These are phyloP conservation scores for Beauveria sp. DNA, from an alignment of 2,329 filamentous ascomycete genomes.

Conservation along the genomic window DNA sequence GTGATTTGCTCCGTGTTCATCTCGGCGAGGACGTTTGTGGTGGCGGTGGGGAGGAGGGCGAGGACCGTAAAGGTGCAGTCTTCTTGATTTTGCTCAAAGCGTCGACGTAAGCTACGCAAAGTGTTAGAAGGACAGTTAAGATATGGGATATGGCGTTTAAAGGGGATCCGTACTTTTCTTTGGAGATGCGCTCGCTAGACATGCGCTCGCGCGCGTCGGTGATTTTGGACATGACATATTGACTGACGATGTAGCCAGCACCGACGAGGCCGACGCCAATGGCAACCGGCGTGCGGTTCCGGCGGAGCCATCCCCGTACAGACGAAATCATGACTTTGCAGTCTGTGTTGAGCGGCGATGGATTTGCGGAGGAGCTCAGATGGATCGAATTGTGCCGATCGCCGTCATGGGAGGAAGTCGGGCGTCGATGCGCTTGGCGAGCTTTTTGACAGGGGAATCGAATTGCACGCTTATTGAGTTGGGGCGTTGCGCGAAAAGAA, in stretches of 20 bases:
- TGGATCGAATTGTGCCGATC: background rate
- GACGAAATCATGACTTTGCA: constrained; percentile 50
- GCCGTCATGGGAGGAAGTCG: background rate
- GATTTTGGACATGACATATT: constrained; percentile 88
- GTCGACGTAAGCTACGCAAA: constrained; percentile 72
- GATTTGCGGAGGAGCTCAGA: constrained; percentile 1
- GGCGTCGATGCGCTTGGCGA: background rate
- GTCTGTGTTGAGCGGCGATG: background rate
- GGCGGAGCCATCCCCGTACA: constrained; percentile 82
- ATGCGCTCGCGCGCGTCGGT: constrained; percentile 91
- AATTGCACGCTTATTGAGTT: background rate
- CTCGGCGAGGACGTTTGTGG: constrained; percentile 77
- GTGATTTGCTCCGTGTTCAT: constrained; percentile 90
- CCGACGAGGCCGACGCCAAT: constrained; percentile 82
- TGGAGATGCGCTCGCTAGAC: constrained; percentile 90
- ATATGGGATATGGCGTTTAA: background rate
- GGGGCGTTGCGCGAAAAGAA: background rate
- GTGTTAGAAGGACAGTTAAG: background rate
- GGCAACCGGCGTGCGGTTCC: constrained; percentile 84
- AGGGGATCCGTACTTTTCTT: constrained; percentile 70
- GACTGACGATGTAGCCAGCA: constrained; percentile 82
- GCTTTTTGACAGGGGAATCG: background rate
- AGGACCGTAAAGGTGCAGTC: constrained; percentile 97
- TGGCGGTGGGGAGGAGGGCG: constrained; percentile 86
- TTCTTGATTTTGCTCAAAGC: constrained; percentile 98